A percentile compares a stretch with the other conserved stretches of the same genome.
Conservation (phyloP, 176 grass and related monocot genomes). For the Dactylis glomerata region DNA sequence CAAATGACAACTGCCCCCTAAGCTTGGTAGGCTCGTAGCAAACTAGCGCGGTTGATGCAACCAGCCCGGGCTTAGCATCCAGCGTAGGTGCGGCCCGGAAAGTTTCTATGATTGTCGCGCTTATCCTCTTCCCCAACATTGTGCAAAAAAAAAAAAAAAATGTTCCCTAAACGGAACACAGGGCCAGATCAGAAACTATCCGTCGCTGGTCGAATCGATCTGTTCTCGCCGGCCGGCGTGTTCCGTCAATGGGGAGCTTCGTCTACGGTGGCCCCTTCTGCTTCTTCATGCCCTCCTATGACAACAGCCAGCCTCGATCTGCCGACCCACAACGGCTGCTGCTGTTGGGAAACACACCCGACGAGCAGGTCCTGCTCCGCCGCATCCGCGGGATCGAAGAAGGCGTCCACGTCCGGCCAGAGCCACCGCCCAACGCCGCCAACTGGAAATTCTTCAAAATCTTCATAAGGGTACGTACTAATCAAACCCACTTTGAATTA, state of each 20-base stretch:
- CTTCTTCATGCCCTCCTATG: background rate
- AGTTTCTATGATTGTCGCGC: too few relatives aligned
- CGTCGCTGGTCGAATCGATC: background rate
- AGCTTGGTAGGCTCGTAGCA: too few relatives aligned
- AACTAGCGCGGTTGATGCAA: too few relatives aligned
- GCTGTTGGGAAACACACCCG: background rate
- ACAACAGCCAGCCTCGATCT: background rate
- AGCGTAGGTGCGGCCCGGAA: background rate
- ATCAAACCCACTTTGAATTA: background rate
- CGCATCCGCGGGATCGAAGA: background rate
- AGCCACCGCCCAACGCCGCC: background rate
- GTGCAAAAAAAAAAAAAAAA: too few relatives aligned
- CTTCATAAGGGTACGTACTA: background rate
- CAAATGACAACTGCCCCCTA: too few relatives aligned
- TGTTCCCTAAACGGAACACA: background rate
- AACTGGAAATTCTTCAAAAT: background rate
- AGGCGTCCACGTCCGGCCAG: background rate
- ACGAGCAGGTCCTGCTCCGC: background rate
- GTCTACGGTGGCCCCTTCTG: background rate
- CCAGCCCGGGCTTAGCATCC: too few relatives aligned
- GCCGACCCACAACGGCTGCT: background rate
- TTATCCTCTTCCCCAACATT: too few relatives aligned
- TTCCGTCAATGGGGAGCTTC: background rate
- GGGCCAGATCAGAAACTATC: background rate
- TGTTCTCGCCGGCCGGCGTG: background rate